Evolutionary conservation across 176 grass and related monocot genomes (phyloP).

Genomic region (Cymbopogon citratus): DNA sequence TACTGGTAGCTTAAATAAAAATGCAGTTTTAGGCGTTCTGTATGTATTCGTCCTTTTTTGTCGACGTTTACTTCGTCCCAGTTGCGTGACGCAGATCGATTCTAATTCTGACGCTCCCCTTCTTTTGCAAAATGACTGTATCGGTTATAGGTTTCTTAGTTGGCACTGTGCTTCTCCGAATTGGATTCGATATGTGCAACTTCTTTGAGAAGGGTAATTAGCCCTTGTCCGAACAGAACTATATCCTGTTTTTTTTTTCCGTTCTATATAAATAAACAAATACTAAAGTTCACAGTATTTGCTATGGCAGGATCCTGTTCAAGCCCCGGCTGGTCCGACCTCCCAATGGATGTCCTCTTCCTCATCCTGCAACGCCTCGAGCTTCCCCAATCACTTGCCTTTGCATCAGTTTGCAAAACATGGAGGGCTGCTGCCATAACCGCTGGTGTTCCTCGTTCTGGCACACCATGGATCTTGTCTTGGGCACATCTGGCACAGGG

Average conservation of each 20-base stretch:
- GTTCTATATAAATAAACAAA: not conserved
- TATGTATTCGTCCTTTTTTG: no score
- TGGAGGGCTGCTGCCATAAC: not conserved
- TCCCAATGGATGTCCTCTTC: not conserved
- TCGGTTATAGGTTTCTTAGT: no score
- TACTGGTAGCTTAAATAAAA: no score
- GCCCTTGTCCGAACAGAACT: not conserved
- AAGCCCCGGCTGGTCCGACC: no score
- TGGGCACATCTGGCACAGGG: not conserved
- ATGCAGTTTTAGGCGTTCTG: no score
- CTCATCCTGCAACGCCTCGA: not conserved
- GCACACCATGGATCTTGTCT: slow-evolving; percentile 12
- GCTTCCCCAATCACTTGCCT: not conserved
- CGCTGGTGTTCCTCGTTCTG: not conserved
- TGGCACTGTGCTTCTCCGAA: no score
- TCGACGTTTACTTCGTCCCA: no score
- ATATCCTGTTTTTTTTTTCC: not conserved
- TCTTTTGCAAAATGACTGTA: no score
- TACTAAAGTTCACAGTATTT: not conserved
- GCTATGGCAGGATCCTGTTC: no score
- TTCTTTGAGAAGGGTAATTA: not conserved
- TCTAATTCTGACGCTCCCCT: no score
- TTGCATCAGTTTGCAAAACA: slow-evolving; percentile 2
- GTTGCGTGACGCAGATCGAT: no score
- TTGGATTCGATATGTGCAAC: not conserved